These are phyloP conservation scores for Chaetomium tenue DNA, from an alignment of 495 filamentous ascomycete species.

Conservation along the genomic window DNA sequence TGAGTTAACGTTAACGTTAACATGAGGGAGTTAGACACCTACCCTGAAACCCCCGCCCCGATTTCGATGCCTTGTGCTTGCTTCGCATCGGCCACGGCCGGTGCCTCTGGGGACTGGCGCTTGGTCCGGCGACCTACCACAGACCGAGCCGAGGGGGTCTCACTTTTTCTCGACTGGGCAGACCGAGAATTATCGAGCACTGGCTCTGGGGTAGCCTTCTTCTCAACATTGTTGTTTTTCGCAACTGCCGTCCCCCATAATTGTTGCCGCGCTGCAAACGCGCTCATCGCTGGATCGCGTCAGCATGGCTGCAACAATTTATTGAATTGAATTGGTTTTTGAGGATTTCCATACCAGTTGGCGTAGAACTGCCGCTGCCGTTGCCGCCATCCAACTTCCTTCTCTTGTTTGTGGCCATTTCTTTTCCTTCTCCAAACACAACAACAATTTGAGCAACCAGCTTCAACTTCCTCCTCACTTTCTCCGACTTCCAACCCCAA, in stretches of 20 bases:
- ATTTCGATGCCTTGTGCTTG: not conserved
- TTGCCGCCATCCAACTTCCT: conserved; percentile 43
- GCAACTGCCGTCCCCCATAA: conserved; percentile 31
- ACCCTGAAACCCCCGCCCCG: not conserved
- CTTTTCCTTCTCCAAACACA: conserved; percentile 4
- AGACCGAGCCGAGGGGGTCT: not conserved
- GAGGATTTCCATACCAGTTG: conserved; percentile 16
- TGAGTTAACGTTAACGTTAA: too few relatives aligned
- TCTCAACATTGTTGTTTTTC: not conserved
- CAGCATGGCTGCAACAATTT: not conserved
- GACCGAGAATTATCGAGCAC: not conserved
- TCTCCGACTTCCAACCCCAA: not conserved
- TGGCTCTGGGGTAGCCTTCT: not conserved
- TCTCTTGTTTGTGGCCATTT: conserved; percentile 46
- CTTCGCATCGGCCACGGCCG: not conserved
- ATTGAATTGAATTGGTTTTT: not conserved
- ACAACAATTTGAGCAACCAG: not conserved
- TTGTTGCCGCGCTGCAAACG: conserved; percentile 50
- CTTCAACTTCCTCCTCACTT: not conserved
- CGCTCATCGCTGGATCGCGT: conserved; percentile 45
- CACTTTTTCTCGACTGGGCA: conserved; percentile 1
- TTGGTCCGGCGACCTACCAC: conserved; percentile 15
- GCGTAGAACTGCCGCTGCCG: conserved; percentile 25
- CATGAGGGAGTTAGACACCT: not conserved
- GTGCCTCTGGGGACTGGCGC: conserved; percentile 18